phyloP scores from a whole-genome alignment of 768 basidiomycete species.

The Podaxis rugospora region DNA sequence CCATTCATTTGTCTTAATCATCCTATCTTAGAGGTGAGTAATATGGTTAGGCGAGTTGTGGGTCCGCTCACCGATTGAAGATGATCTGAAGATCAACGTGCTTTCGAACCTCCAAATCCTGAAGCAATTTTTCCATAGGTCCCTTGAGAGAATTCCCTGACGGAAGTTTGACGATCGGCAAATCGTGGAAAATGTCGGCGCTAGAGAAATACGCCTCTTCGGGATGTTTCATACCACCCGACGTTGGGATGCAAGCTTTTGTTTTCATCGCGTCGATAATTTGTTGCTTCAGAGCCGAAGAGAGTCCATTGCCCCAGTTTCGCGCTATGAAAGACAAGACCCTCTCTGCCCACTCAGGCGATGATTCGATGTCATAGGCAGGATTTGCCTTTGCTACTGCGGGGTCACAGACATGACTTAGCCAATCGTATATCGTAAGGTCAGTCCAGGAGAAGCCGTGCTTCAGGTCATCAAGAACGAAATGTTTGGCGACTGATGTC shows the following conservation, averaged over 20 bases:
- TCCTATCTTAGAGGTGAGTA: conserved; percentile 36
- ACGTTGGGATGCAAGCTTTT: conserved; percentile 67
- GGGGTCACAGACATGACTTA: conserved; percentile 56
- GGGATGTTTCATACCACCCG: conserved; percentile 68
- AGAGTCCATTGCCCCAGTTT: conserved; percentile 61
- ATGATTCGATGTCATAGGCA: conserved; percentile 60
- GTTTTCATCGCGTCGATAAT: conserved; percentile 44
- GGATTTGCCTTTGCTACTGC: conserved; percentile 31
- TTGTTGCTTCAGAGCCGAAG: conserved; percentile 39
- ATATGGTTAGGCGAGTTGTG: neutral
- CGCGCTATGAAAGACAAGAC: conserved; percentile 64
- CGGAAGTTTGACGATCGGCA: conserved; percentile 73
- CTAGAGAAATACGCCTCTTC: conserved; percentile 78
- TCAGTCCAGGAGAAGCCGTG: conserved; percentile 75
- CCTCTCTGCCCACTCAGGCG: conserved; percentile 75
- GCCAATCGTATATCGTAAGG: conserved; percentile 71
- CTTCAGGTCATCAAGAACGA: conserved; percentile 46
- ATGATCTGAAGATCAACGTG: conserved; percentile 92
- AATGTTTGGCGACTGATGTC: conserved; percentile 53
- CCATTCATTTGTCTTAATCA: conserved; percentile 91
- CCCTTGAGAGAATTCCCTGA: conserved; percentile 64
- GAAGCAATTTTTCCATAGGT: conserved; percentile 63
- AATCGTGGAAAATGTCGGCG: conserved; percentile 85
- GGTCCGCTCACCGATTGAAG: conserved; percentile 65
- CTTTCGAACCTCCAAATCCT: conserved; percentile 77